Conservation (phyloP, 2,329 filamentous ascomycete species). For the Thielaviopsis ethacetica region DNA sequence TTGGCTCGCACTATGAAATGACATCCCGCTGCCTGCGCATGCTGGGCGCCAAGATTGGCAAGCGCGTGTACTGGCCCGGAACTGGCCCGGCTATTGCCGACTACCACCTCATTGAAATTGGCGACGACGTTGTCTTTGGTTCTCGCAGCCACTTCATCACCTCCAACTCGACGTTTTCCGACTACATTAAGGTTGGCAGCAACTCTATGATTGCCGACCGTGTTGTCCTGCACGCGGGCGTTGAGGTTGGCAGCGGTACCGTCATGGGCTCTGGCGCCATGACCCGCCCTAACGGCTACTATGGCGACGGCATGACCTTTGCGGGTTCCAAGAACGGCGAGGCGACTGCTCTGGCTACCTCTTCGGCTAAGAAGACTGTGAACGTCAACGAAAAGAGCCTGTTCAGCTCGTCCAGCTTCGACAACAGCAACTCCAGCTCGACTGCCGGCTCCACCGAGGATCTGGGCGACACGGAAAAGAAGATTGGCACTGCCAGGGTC, state of each 20-base stretch:
- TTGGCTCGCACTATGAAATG: slow-evolving; percentile 38
- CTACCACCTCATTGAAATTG: slow-evolving; percentile 37
- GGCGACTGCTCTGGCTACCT: slow-evolving; percentile 24
- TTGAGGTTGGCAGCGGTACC: slow-evolving; percentile 29
- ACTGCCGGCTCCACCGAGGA: not conserved
- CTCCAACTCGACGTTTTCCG: slow-evolving; percentile 33
- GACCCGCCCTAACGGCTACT: slow-evolving; percentile 28
- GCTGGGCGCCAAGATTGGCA: slow-evolving; percentile 35
- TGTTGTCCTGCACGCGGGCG: slow-evolving; percentile 34
- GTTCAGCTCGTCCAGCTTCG: not conserved
- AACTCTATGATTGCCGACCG: slow-evolving; percentile 41
- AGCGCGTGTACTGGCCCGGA: slow-evolving; percentile 40
- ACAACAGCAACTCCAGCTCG: not conserved
- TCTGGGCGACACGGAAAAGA: slow-evolving; percentile 1
- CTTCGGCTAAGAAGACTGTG: not conserved
- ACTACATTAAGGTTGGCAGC: slow-evolving; percentile 28
- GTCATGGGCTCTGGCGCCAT: slow-evolving; percentile 38
- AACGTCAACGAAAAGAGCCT: not conserved
- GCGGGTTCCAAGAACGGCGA: slow-evolving; percentile 36
- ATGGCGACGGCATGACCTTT: slow-evolving; percentile 29
- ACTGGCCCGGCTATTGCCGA: slow-evolving; percentile 36
- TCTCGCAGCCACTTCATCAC: slow-evolving; percentile 37
- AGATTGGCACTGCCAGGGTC: not conserved
- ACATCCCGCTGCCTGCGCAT: slow-evolving; percentile 33
- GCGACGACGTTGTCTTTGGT: slow-evolving; percentile 43